These are phyloP conservation scores for Caloboletus inedulis DNA, from an alignment of 1,284 basidiomycete genomes.

Conservation along the genomic window DNA sequence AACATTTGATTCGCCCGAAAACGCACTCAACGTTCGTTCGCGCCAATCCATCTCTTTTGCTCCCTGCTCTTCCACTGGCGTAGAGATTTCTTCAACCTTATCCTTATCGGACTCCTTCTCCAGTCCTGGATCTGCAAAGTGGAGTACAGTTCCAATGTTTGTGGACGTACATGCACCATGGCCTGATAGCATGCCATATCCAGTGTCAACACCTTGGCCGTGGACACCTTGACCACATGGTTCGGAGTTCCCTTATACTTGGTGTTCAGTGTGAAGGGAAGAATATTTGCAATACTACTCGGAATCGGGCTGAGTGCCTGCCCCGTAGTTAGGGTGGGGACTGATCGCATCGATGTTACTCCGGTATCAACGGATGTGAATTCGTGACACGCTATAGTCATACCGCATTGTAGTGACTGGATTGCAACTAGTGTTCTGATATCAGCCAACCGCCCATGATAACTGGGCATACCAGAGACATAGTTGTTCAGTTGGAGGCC, in stretches of 20 bases:
- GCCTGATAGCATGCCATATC: conserved; percentile 4
- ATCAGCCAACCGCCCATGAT: not conserved
- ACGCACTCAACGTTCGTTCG: not conserved
- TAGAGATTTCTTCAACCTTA: not conserved
- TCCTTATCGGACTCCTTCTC: not conserved
- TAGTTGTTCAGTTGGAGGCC: conserved; percentile 8
- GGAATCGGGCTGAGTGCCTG: not conserved
- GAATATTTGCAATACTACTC: not conserved
- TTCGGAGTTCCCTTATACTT: conserved; percentile 8
- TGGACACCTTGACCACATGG: not conserved
- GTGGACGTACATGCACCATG: too few relatives aligned
- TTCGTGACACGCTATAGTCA: conserved; percentile 5
- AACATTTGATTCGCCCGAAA: not conserved
- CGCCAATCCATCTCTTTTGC: not conserved
- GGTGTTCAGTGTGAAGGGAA: conserved; percentile 5
- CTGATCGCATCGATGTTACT: not conserved
- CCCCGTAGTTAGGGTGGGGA: not conserved
- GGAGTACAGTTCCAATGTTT: not conserved
- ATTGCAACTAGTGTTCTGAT: conserved; percentile 1
- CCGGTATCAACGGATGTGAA: not conserved
- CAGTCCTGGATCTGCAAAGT: not conserved
- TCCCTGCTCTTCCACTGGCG: not conserved
- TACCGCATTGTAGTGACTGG: not conserved
- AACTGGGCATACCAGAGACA: conserved; percentile 1
- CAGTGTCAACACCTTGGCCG: conserved; percentile 1